Percentiles rank a stretch among this genome's conserved stretches.
Conservation (phyloP, 2,329 filamentous ascomycete genomes). For the Claviceps sp. region DNA sequence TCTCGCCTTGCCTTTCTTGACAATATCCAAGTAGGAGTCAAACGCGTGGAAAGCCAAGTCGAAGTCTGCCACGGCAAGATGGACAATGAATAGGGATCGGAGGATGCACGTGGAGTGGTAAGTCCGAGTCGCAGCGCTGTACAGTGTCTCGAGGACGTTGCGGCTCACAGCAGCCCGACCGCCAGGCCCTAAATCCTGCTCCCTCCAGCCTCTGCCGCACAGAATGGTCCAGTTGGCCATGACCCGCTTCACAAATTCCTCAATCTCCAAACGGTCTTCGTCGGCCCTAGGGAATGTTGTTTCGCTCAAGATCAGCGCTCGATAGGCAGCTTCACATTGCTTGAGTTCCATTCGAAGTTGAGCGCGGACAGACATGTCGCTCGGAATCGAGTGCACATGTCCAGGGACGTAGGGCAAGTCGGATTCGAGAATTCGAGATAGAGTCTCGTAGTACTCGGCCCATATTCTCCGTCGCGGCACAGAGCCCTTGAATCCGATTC, state of each 20-base stretch:
- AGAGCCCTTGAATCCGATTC: slow-evolving; percentile 43
- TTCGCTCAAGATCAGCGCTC: slow-evolving; percentile 63
- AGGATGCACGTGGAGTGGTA: slow-evolving; percentile 90
- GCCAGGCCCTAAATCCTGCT: slow-evolving; percentile 67
- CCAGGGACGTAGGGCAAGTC: slow-evolving; percentile 46
- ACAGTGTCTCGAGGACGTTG: slow-evolving; percentile 74
- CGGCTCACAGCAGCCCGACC: slow-evolving; percentile 64
- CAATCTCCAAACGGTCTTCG: slow-evolving; percentile 64
- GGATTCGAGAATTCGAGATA: slow-evolving; percentile 63
- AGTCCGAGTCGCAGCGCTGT: slow-evolving; percentile 80
- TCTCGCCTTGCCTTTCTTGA: slow-evolving; percentile 71
- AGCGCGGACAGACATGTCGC: slow-evolving; percentile 40
- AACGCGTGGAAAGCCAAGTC: slow-evolving; percentile 83
- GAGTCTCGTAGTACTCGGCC: slow-evolving; percentile 69
- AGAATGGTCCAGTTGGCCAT: slow-evolving; percentile 77
- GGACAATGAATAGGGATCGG: slow-evolving; percentile 74
- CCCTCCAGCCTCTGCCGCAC: slow-evolving; percentile 66
- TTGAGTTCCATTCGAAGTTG: slow-evolving; percentile 67
- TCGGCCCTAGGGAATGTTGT: slow-evolving; percentile 75
- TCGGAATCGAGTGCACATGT: slow-evolving; percentile 24
- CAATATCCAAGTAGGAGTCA: slow-evolving; percentile 81
- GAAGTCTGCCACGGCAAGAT: slow-evolving; percentile 80
- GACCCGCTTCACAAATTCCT: slow-evolving; percentile 66
- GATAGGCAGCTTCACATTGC: slow-evolving; percentile 65
- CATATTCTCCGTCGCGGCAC: slow-evolving; percentile 58